These are phyloP conservation scores for Quercus bicolor DNA, from an alignment of 306 rosid species.

Conservation along the genomic window DNA sequence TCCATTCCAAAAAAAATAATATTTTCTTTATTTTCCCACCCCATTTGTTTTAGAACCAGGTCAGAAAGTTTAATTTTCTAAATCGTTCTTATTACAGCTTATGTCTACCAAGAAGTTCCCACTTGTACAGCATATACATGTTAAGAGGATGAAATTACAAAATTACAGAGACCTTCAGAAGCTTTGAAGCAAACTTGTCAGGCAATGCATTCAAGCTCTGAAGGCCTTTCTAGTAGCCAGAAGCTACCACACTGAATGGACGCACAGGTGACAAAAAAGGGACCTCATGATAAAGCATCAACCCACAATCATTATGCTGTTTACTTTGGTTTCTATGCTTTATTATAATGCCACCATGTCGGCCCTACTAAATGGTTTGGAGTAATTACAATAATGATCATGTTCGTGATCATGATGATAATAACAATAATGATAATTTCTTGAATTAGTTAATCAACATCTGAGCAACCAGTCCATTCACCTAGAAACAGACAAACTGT, in stretches of 20 bases:
- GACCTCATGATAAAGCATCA: not conserved
- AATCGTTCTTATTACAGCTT: not conserved
- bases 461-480: slow-evolving; percentile 24
- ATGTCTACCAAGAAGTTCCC: not conserved
- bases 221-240: not conserved
- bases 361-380: slow-evolving; percentile 1
- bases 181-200: not conserved
- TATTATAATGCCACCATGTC: slow-evolving; percentile 4
- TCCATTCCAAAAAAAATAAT: not conserved
- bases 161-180: not conserved
- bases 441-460: slow-evolving; percentile 13
- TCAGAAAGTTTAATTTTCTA: not conserved
- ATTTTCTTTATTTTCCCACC: not conserved
- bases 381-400: slow-evolving; percentile 1
- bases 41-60: not conserved
- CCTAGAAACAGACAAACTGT: slow-evolving; percentile 27
- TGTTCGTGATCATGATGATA: not conserved
- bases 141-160: not conserved
- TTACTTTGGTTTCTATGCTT: slow-evolving; percentile 9
- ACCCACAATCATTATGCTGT: slow-evolving; percentile 11
- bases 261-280: not conserved
- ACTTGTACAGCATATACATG: not conserved
- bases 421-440: not conserved
- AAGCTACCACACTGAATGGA: slow-evolving; percentile 1
- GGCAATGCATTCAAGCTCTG: not conserved